Conservation (phyloP, 2,329 filamentous ascomycete species). For the Cytospora chrysosperma region DNA sequence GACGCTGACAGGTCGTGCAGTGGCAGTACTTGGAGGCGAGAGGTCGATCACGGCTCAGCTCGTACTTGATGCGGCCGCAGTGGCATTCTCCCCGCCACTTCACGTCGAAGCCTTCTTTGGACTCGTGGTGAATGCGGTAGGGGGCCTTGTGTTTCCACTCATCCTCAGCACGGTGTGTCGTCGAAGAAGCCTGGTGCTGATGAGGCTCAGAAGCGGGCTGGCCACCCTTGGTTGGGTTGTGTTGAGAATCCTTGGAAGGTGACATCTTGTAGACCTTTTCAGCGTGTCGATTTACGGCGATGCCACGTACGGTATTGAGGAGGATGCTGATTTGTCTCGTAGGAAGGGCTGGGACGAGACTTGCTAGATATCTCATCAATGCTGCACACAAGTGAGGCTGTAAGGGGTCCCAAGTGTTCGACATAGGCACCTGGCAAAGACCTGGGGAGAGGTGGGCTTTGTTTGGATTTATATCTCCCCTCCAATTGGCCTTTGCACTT, state of each 20-base stretch:
- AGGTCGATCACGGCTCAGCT: constrained; percentile 67
- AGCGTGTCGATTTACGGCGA: not conserved
- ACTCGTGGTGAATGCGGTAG: constrained; percentile 29
- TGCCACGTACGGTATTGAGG: not conserved
- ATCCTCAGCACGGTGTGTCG: constrained; percentile 28
- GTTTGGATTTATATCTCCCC: not conserved
- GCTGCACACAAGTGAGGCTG: not conserved
- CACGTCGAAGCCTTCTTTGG: constrained; percentile 30
- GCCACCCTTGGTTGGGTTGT: constrained; percentile 21
- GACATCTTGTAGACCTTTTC: not conserved
- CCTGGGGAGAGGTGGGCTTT: not conserved
- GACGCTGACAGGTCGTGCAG: constrained; percentile 74
- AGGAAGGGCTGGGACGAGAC: not conserved
- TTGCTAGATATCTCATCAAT: constrained; percentile 14
- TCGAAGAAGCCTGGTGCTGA: constrained; percentile 29
- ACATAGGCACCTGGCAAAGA: no score
- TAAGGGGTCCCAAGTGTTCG: not conserved
- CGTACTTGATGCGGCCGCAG: constrained; percentile 73
- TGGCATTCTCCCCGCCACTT: constrained; percentile 55
- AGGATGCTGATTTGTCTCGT: not conserved
- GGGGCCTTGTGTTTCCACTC: constrained; percentile 32
- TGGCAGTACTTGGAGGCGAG: constrained; percentile 79
- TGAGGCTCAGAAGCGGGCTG: constrained; percentile 25
- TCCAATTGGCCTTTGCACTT: not conserved
- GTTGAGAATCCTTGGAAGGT: not conserved